Evolutionary conservation across 805 yeast genomes (phyloP).

Genomic region (Candida odintsovae): DNA sequence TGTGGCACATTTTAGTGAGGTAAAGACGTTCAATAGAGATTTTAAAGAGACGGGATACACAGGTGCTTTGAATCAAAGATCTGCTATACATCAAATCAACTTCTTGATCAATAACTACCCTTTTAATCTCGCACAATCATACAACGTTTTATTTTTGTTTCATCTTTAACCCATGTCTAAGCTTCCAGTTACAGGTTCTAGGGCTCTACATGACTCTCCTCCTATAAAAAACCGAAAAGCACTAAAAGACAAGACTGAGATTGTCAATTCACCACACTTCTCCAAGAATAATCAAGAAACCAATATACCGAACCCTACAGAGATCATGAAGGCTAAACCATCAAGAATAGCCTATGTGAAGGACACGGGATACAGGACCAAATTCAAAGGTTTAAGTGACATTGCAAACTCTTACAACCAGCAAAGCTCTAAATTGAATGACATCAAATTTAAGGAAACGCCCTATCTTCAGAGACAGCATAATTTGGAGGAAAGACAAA

Average conservation of each 20-base stretch:
- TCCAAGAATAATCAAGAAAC: background rate
- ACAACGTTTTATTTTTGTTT: background rate
- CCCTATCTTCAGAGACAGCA: conserved; percentile 11
- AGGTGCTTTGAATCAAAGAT: no score
- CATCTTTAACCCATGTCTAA: conserved; percentile 7
- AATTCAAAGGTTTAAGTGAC: background rate
- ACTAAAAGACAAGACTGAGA: conserved; percentile 13
- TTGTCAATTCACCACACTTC: conserved; percentile 16
- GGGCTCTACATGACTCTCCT: conserved; percentile 13
- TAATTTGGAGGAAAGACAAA: conserved; percentile 6
- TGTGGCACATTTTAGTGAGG: no score
- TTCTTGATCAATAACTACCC: no score
- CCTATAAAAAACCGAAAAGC: conserved; percentile 21
- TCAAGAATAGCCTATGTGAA: background rate
- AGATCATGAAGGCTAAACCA: background rate
- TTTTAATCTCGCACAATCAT: no score
- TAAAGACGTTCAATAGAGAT: no score
- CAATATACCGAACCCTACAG: background rate
- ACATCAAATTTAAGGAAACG: conserved; percentile 8
- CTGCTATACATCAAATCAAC: no score
- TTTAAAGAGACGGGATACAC: no score
- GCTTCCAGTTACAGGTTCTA: conserved; percentile 8
- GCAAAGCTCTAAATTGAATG: background rate
- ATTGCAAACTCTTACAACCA: background rate
- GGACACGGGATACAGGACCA: background rate